phyloP scores from a whole-genome alignment of 768 basidiomycete species.

The Pleurotus eryngii region DNA sequence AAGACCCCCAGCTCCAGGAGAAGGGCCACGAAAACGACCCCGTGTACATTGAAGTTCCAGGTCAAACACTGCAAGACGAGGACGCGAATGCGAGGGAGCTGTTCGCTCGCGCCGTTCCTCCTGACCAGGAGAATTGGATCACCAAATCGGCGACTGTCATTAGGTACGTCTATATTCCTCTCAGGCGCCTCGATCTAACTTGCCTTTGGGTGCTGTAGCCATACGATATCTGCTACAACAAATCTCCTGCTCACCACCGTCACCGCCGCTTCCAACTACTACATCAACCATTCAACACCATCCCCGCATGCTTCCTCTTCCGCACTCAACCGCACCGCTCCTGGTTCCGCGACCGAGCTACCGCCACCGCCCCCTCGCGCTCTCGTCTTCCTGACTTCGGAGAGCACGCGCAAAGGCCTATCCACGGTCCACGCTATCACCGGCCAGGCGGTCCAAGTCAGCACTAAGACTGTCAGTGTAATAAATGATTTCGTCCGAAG shows the following conservation, averaged over 20 bases:
- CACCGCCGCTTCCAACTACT: slow-evolving; percentile 56
- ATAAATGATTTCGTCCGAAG: slow-evolving; percentile 60
- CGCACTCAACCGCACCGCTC: slow-evolving; percentile 10
- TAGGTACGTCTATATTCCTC: slow-evolving; percentile 41
- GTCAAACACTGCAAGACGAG: slow-evolving; percentile 36
- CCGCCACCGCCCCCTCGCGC: slow-evolving; percentile 36
- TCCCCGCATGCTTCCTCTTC: slow-evolving; percentile 36
- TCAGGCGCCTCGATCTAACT: not conserved
- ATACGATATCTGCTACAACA: slow-evolving; percentile 66
- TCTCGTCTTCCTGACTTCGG: slow-evolving; percentile 58
- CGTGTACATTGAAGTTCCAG: slow-evolving; percentile 70
- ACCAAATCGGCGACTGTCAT: slow-evolving; percentile 56
- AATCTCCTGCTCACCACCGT: slow-evolving; percentile 61
- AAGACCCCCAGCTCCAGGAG: slow-evolving; percentile 52
- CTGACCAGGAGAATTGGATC: slow-evolving; percentile 71
- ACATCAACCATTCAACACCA: slow-evolving; percentile 56
- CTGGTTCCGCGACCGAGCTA: slow-evolving; percentile 20
- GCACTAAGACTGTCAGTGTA: slow-evolving; percentile 53
- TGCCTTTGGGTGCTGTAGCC: slow-evolving; percentile 32
- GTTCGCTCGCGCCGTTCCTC: slow-evolving; percentile 59
- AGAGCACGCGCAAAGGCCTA: slow-evolving; percentile 54
- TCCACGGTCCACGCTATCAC: slow-evolving; percentile 60
- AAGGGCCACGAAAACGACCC: slow-evolving; percentile 55
- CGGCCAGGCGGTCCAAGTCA: slow-evolving; percentile 65
- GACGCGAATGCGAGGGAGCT: slow-evolving; percentile 46